Conservation (phyloP, 2,329 filamentous ascomycete genomes). For the Emmonsiellopsis sp. region DNA sequence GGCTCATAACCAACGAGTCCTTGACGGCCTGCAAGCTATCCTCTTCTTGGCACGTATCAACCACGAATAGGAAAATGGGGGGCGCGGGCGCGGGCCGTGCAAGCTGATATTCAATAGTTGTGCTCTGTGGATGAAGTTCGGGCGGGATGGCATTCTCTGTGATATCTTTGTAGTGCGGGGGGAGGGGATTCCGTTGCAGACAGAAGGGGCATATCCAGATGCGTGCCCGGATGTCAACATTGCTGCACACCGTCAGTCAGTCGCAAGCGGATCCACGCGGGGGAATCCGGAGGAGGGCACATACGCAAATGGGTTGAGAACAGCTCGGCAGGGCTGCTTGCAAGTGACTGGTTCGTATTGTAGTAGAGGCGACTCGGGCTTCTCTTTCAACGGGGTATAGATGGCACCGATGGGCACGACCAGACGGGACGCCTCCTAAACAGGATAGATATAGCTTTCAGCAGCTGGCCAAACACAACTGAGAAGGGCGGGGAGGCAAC, state of each 20-base stretch:
- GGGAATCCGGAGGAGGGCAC: slow-evolving; percentile 16
- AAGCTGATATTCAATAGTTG: slow-evolving; percentile 58
- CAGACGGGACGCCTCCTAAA: slow-evolving; percentile 80
- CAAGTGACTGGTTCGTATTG: slow-evolving; percentile 96
- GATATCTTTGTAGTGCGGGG: slow-evolving; percentile 61
- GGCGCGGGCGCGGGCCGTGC: slow-evolving; percentile 53
- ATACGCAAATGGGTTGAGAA: slow-evolving; percentile 95
- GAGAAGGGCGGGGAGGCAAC: slow-evolving; percentile 18
- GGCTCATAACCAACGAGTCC: slow-evolving; percentile 58
- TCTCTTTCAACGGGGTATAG: slow-evolving; percentile 93
- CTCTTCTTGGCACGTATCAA: slow-evolving; percentile 60
- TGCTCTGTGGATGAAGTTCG: slow-evolving; percentile 55
- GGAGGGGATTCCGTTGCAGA: slow-evolving; percentile 55
- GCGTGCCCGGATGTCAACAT: slow-evolving; percentile 56
- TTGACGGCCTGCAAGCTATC: slow-evolving; percentile 58
- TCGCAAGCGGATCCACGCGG: background rate
- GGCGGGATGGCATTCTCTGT: slow-evolving; percentile 56
- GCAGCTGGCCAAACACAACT: slow-evolving; percentile 9
- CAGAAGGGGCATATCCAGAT: slow-evolving; percentile 64
- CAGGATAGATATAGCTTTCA: slow-evolving; percentile 20
- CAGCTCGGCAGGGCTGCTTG: slow-evolving; percentile 90
- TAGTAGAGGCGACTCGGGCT: slow-evolving; percentile 67
- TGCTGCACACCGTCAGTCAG: slow-evolving; percentile 33
- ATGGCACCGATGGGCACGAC: slow-evolving; percentile 94
- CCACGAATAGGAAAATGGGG: slow-evolving; percentile 60